These are phyloP conservation scores for Patellifolia procumbens DNA, from an alignment of 179 eudicot genomes.

Conservation along the genomic window DNA sequence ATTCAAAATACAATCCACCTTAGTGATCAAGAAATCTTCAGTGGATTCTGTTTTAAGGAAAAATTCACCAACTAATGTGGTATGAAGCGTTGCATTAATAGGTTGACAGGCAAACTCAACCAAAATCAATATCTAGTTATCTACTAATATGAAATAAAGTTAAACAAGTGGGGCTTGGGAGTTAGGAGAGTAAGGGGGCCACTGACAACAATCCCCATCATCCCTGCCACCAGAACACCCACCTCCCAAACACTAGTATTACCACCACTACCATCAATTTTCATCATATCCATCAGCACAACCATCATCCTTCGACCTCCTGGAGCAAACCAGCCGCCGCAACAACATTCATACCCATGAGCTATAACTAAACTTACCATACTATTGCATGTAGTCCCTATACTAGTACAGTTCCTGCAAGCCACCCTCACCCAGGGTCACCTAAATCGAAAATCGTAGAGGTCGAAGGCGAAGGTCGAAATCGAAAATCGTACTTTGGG, in stretches of 20 bases:
- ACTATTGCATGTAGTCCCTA: too few species aligned
- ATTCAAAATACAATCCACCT: not conserved
- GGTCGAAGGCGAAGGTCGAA: too few species aligned
- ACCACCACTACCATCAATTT: not conserved
- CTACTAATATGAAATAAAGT: not conserved
- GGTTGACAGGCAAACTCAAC: not conserved
- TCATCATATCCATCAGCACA: too few species aligned
- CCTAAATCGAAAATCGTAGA: too few species aligned
- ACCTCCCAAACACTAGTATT: not conserved
- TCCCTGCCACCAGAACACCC: not conserved
- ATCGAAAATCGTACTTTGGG: too few species aligned
- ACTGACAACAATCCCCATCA: not conserved
- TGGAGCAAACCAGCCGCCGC: too few species aligned
- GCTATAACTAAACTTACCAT: too few species aligned
- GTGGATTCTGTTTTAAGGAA: not conserved
- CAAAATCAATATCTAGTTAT: not conserved
- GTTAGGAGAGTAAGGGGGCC: not conserved
- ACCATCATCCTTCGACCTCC: not conserved
- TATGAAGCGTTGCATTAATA: not conserved
- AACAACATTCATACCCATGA: too few species aligned
- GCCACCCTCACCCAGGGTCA: too few species aligned
- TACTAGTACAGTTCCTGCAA: too few species aligned
- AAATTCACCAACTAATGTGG: not conserved
- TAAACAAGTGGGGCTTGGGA: not conserved
- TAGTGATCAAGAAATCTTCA: not conserved